A percentile compares a stretch with the other conserved stretches of the same genome.
These are phyloP conservation scores for Multifurca ochricompacta DNA, from an alignment of 768 basidiomycete species.

Conservation along the genomic window DNA sequence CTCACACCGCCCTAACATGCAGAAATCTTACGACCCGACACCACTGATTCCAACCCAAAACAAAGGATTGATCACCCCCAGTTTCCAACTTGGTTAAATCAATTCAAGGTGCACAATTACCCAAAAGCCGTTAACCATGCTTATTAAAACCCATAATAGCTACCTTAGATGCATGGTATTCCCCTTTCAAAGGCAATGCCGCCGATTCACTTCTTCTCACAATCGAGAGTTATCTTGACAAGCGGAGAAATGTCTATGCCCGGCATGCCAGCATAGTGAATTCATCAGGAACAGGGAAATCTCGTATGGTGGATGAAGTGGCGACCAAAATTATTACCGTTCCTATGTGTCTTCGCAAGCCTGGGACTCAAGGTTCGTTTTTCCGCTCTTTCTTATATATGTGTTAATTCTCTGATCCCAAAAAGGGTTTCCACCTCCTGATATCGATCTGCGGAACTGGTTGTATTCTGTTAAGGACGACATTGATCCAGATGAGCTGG, in stretches of 20 bases:
- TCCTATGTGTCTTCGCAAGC: neutral
- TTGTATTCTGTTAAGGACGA: neutral
- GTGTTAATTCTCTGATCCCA: neutral
- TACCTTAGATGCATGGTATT: neutral
- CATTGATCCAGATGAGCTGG: neutral
- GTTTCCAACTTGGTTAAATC: too few species aligned
- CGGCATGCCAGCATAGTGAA: neutral
- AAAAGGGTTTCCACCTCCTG: neutral
- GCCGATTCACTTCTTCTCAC: neutral
- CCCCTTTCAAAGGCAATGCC: neutral
- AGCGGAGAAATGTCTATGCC: neutral
- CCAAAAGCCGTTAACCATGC: too few species aligned
- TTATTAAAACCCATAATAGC: too few species aligned
- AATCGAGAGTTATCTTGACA: neutral
- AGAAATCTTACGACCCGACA: too few species aligned
- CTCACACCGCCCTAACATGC: too few species aligned
- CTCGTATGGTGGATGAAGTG: neutral
- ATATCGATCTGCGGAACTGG: neutral
- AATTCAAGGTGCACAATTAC: too few species aligned
- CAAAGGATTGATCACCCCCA: too few species aligned
- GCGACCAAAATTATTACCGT: neutral
- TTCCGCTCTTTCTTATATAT: neutral
- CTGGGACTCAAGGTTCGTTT: neutral
- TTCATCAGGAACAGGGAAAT: conserved; percentile 5
- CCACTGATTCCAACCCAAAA: too few species aligned